Conservation (phyloP, 2,329 filamentous ascomycete species). For the Aphanocladium album region DNA sequence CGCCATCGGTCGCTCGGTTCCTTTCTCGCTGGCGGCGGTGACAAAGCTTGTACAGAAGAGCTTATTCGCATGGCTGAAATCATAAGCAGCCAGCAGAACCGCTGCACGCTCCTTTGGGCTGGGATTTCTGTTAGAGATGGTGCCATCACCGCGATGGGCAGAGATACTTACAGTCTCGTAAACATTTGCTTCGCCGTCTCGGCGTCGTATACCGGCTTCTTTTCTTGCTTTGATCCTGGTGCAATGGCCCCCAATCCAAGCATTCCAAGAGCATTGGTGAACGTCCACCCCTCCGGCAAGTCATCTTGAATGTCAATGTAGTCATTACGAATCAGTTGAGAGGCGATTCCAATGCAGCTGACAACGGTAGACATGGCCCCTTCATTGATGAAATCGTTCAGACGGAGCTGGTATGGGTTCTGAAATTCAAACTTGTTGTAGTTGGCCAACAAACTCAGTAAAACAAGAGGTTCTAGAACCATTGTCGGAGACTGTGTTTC, state of each 20-base stretch:
- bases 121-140: slow-evolving; percentile 16
- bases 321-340: slow-evolving; percentile 60
- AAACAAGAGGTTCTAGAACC: slow-evolving; percentile 69
- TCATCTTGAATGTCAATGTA: slow-evolving; percentile 90
- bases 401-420: slow-evolving; percentile 86
- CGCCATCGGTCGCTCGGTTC: slow-evolving; percentile 68
- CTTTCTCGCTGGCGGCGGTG: slow-evolving; percentile 56
- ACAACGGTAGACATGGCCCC: slow-evolving; percentile 78
- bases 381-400: slow-evolving; percentile 96
- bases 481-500: slow-evolving; percentile 62
- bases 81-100: slow-evolving; percentile 79
- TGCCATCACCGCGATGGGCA: neutral
- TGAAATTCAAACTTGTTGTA: slow-evolving; percentile 99
- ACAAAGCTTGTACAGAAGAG: slow-evolving; percentile 86
- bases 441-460: slow-evolving; percentile 84
- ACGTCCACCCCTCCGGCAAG: slow-evolving; percentile 80
- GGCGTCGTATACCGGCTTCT: slow-evolving; percentile 56
- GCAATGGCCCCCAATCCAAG: slow-evolving; percentile 77
- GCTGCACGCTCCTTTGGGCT: slow-evolving; percentile 78
- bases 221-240: slow-evolving; percentile 60
- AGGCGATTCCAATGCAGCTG: slow-evolving; percentile 67
- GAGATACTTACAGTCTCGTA: slow-evolving; percentile 59
- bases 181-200: slow-evolving; percentile 83
- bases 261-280: slow-evolving; percentile 75
- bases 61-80: slow-evolving; percentile 92